Evolutionary conservation across 208 protist genomes (phyloP), one percentile per base, ranked within the genome.

Genomic region (Wallacemonas rigidus): DNA sequence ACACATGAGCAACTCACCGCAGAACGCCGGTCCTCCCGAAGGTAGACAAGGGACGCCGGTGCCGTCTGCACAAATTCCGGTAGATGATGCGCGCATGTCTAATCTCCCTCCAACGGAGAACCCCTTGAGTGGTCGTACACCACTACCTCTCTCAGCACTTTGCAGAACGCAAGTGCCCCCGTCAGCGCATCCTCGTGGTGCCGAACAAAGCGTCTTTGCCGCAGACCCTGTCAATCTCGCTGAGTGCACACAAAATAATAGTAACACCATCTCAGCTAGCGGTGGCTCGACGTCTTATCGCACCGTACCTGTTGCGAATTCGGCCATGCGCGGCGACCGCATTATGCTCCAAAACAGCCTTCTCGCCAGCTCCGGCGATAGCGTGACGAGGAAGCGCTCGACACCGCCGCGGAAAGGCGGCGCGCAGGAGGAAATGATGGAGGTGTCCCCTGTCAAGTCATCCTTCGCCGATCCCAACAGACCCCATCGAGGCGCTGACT

Each of bases 311-410:
- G 60, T 65, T 14, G 60, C 60, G 12, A 65, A 65, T 17, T 65
- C 60, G 2, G 60, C 40, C 15, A 4, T 65, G 36, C 60, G 60
- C 14, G 60, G 60, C n/a, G 60, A 65, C 14, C 60, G 60, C 38
- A 44, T 65, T 41, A 65, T 65, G 60, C 43, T 65, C 11, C 60
- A 65, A 48, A 65, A 65, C 43, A 65, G 60, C 38, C 57, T 63
- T 6, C 60, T 65, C 40, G n/a, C 8, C 40, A 51, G n/a, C 36
- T 65, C 60, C n/a, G 60, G 40, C 15, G 60, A 50, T 4, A 65
- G 60, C 60, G n/a, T 26, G 41, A 50, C 15, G 12, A 65, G 50
- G 12, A 14, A 14, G 5, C 11, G 26, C 5, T 8, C 6, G 14
- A 57, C 53, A 17, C 53, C 53, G 5, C 14, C 9, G 11, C 53